Evolutionary conservation across 768 basidiomycete genomes (phyloP).

Genomic region (Amylocystis lapponica): DNA sequence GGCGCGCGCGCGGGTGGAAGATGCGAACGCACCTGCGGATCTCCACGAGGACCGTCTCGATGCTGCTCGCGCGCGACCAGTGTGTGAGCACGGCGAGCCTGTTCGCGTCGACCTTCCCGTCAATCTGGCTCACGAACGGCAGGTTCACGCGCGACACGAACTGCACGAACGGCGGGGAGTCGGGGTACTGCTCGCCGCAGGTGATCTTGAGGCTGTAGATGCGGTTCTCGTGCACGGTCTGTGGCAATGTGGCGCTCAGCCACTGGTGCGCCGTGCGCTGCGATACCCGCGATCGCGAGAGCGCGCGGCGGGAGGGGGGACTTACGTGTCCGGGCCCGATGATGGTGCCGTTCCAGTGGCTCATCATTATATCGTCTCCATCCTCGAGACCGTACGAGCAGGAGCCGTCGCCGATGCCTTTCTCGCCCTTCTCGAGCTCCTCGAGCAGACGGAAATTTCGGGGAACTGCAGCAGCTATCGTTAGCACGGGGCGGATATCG

Average conservation of each 20-base stretch:
- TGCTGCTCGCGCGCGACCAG: conserved; percentile 73
- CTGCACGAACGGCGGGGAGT: conserved; percentile 70
- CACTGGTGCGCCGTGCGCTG: conserved; percentile 8
- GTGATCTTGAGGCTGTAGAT: conserved; percentile 93
- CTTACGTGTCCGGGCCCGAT: conserved; percentile 96
- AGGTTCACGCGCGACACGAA: conserved; percentile 91
- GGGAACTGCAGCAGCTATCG: conserved; percentile 55
- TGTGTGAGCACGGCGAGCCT: conserved; percentile 67
- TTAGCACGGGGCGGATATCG: conserved; percentile 3
- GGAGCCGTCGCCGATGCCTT: conserved; percentile 96
- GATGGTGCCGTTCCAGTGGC: conserved; percentile 98
- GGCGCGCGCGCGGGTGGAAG: neutral
- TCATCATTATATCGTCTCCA: conserved; percentile 95
- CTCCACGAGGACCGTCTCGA: conserved; percentile 90
- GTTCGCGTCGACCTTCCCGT: conserved; percentile 72
- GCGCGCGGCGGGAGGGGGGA: neutral
- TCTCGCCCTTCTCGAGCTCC: conserved; percentile 99
- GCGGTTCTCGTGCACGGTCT: conserved; percentile 98
- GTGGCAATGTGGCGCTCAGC: conserved; percentile 9
- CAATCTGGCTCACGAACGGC: conserved; percentile 74
- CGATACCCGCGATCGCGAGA: conserved; percentile 9
- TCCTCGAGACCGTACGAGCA: conserved; percentile 97
- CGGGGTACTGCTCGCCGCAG: conserved; percentile 75
- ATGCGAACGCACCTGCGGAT: conserved; percentile 72
- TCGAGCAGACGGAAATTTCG: conserved; percentile 95